Conservation (phyloP, 495 filamentous ascomycete species). For the Penicillium arizonense region DNA sequence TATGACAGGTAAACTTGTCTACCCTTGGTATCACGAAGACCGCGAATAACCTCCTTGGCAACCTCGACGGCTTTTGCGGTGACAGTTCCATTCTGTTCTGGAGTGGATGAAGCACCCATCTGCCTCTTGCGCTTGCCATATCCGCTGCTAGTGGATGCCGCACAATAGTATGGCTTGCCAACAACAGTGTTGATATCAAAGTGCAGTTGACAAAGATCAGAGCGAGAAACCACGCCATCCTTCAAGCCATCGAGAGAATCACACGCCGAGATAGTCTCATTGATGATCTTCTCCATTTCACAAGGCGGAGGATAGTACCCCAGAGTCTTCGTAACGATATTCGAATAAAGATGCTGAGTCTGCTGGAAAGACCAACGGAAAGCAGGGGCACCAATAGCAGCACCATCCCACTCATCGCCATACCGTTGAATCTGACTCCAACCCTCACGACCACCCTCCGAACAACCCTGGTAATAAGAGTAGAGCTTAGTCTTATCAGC, state of each 20-base stretch:
- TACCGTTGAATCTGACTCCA: slow-evolving; percentile 50
- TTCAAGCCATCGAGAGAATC: slow-evolving; percentile 47
- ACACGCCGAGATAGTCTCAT: slow-evolving; percentile 43
- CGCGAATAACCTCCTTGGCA: slow-evolving; percentile 38
- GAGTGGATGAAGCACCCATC: slow-evolving; percentile 14
- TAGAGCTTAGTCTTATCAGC: slow-evolving; percentile 39
- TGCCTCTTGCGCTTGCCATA: neutral
- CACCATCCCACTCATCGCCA: slow-evolving; percentile 45
- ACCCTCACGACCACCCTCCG: slow-evolving; percentile 53
- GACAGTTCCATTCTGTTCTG: slow-evolving; percentile 46
- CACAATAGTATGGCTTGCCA: slow-evolving; percentile 45
- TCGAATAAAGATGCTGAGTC: slow-evolving; percentile 39
- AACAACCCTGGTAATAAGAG: slow-evolving; percentile 53
- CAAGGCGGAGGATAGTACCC: slow-evolving; percentile 44
- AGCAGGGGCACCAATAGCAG: slow-evolving; percentile 46
- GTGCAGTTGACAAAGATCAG: slow-evolving; percentile 46
- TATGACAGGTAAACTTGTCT: slow-evolving; percentile 47
- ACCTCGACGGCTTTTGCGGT: slow-evolving; percentile 37
- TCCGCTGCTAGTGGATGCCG: slow-evolving; percentile 18
- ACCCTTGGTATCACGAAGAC: slow-evolving; percentile 43
- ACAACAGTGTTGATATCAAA: slow-evolving; percentile 38
- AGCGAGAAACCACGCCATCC: slow-evolving; percentile 49
- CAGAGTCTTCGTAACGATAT: slow-evolving; percentile 36
- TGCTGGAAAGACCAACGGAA: slow-evolving; percentile 47
- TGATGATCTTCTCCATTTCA: slow-evolving; percentile 44